A percentile compares a stretch with the other conserved stretches of the same genome.
phyloP scores from a whole-genome alignment of 257 asterid species.

The Capsicum chinense region DNA sequence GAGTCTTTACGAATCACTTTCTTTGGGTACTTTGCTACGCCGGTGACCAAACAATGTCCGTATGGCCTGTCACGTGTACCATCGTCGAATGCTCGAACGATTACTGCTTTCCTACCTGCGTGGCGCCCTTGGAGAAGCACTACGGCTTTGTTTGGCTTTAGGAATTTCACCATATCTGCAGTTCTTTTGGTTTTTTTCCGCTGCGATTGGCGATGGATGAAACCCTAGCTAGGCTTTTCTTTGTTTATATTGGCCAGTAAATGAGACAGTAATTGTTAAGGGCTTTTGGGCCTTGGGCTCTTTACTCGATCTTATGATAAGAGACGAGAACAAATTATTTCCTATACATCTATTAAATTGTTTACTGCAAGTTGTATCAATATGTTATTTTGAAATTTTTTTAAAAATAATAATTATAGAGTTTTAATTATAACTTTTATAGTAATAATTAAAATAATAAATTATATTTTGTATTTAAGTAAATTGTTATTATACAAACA shows the following conservation, averaged over 20 bases:
- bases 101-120: constrained; percentile 50
- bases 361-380: no score
- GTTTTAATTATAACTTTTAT: no score
- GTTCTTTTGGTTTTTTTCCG: no score
- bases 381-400: no score
- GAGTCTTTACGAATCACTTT: constrained; percentile 50
- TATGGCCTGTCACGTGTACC: constrained; percentile 53
- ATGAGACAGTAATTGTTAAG: background rate
- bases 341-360: no score
- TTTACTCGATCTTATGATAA: background rate
- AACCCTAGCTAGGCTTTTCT: background rate
- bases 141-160: constrained; percentile 46
- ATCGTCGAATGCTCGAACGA: constrained; percentile 44
- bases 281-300: constrained; percentile 17
- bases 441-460: no score
- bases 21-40: constrained; percentile 44
- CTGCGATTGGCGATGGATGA: background rate
- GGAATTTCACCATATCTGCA: constrained; percentile 38
- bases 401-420: no score
- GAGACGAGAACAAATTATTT: background rate
- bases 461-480: no score
- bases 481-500: no score
- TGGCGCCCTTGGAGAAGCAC: constrained; percentile 44
- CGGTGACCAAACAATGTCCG: constrained; percentile 50
- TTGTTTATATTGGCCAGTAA: background rate